Evolutionary conservation across 1,284 basidiomycete species (phyloP).

Genomic region (Ustilago shanxiensis): DNA sequence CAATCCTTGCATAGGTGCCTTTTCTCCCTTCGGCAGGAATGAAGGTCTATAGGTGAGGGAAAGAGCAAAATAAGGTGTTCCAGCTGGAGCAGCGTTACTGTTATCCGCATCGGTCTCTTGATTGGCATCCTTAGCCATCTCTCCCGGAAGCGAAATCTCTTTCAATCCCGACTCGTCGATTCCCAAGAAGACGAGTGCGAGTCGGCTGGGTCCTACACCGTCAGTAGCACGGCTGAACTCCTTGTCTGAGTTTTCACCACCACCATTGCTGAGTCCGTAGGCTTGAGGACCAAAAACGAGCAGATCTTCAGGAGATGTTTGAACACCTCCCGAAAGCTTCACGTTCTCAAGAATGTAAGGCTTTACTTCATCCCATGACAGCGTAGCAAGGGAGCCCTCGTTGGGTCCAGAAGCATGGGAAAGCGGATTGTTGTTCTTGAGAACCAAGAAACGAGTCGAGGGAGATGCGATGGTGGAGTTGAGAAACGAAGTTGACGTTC

Average conservation of each 20-base stretch:
- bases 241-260: slow-evolving; percentile 14
- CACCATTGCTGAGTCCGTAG: slow-evolving; percentile 37
- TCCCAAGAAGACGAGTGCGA: slow-evolving; percentile 65
- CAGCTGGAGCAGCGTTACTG: slow-evolving; percentile 38
- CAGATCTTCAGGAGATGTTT: slow-evolving; percentile 6
- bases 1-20: slow-evolving; percentile 37
- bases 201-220: slow-evolving; percentile 44
- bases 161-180: slow-evolving; percentile 50
- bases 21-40: neutral
- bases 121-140: slow-evolving; percentile 30
- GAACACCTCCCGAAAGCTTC: slow-evolving; percentile 29
- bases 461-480: slow-evolving; percentile 64
- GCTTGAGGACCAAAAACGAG: slow-evolving; percentile 61
- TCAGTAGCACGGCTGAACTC: slow-evolving; percentile 52
- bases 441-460: slow-evolving; percentile 65
- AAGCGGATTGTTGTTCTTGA: slow-evolving; percentile 68
- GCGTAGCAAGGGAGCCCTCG: slow-evolving; percentile 53
- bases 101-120: slow-evolving; percentile 14
- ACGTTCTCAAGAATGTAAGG: slow-evolving; percentile 49
- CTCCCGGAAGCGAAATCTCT: slow-evolving; percentile 38
- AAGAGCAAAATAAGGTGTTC: slow-evolving; percentile 65
- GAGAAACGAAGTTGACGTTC: slow-evolving; percentile 67
- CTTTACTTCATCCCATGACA: slow-evolving; percentile 67
- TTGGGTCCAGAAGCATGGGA: slow-evolving; percentile 45
- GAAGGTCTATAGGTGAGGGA: slow-evolving; percentile 58